These are phyloP conservation scores for Niveomyces coronatus DNA, from an alignment of 2,329 filamentous ascomycete species.

Conservation along the genomic window DNA sequence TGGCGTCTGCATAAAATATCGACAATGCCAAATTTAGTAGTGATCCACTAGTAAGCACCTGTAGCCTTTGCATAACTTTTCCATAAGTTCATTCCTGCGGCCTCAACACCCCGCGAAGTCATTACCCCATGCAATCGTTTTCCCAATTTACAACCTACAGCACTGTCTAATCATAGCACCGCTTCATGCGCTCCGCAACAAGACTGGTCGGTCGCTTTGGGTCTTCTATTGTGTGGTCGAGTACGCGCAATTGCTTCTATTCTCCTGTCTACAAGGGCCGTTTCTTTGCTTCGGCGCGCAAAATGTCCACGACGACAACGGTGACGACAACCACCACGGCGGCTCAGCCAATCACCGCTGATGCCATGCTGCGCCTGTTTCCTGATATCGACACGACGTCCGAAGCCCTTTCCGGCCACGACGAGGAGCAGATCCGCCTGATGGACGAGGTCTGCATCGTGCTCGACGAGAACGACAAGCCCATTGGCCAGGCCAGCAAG, in stretches of 20 bases:
- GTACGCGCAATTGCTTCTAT: not conserved
- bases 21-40: no score
- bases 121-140: no score
- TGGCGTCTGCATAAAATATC: no score
- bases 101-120: no score
- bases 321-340: conserved; percentile 34
- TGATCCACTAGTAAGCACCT: no score
- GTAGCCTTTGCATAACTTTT: no score
- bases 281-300: not conserved
- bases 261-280: not conserved
- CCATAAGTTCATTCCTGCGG: no score
- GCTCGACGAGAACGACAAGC: conserved; percentile 78
- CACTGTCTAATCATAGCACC: no score
- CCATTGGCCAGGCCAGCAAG: conserved; percentile 95
- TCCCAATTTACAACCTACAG: no score
- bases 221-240: not conserved
- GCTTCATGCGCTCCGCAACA: no score
- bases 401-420: conserved; percentile 76
- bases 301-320: conserved; percentile 20
- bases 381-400: conserved; percentile 68
- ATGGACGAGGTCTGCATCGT: conserved; percentile 99
- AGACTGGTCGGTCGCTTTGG: no score
- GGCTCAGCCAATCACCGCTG: conserved; percentile 62
- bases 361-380: conserved; percentile 80
- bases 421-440: conserved; percentile 92